Conservation (phyloP, 2,329 filamentous ascomycete genomes). For the Fusarium albosuccineum region DNA sequence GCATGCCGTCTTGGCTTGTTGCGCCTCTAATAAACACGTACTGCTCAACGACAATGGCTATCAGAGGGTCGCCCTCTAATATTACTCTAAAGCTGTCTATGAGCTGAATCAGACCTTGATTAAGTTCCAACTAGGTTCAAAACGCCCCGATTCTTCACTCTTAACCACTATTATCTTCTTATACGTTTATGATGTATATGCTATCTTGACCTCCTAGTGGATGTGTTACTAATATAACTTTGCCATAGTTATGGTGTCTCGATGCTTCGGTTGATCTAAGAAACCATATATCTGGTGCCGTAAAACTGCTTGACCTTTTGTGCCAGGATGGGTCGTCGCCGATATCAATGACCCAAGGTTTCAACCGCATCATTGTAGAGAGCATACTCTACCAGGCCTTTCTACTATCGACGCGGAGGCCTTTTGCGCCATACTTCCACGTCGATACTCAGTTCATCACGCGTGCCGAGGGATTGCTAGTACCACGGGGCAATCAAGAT, state of each 20-base stretch:
- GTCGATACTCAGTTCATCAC: conserved; percentile 16
- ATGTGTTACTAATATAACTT: not conserved
- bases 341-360: conserved; percentile 9
- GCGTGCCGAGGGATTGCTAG: conserved; percentile 6
- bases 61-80: not conserved
- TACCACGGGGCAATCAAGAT: not conserved
- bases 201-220: not conserved
- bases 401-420: conserved; percentile 10
- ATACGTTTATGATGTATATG: conserved; percentile 4
- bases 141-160: not conserved
- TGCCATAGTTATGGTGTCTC: not conserved
- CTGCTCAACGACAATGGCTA: not conserved
- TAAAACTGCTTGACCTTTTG: not conserved
- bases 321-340: conserved; percentile 2
- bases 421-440: conserved; percentile 20
- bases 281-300: not conserved
- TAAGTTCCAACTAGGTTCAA: not conserved
- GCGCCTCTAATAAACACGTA: conserved; percentile 1
- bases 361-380: conserved; percentile 18
- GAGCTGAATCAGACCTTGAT: not conserved
- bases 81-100: not conserved
- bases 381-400: conserved; percentile 31
- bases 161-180: not conserved
- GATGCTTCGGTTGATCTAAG: not conserved
- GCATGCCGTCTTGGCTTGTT: not conserved